phyloP scores from a whole-genome alignment of 106 monocot species.

The Phalaenopsis equestris region DNA sequence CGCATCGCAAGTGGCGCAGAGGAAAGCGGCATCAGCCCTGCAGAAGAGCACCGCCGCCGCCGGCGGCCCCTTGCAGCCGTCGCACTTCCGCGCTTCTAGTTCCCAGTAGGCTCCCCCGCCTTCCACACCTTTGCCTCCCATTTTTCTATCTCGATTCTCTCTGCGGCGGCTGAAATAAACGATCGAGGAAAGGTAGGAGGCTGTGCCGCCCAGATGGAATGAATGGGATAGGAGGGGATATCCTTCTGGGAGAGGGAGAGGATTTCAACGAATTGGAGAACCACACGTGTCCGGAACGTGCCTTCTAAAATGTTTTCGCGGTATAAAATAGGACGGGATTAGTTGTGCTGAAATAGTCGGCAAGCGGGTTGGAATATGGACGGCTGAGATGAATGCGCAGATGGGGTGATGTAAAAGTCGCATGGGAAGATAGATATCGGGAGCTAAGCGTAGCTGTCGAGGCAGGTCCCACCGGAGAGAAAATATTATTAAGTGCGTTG shows the following conservation, averaged over 20 bases:
- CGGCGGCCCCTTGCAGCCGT: slow-evolving; percentile 31
- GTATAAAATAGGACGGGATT: too few relatives aligned
- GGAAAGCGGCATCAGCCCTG: slow-evolving; percentile 41
- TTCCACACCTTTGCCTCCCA: background rate
- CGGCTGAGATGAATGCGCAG: too few relatives aligned
- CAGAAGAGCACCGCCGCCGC: slow-evolving; percentile 47
- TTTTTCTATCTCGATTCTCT: background rate
- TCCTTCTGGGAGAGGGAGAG: background rate
- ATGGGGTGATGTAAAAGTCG: too few relatives aligned
- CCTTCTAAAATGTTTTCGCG: too few relatives aligned
- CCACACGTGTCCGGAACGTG: background rate
- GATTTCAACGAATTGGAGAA: background rate
- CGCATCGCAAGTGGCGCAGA: slow-evolving; percentile 55
- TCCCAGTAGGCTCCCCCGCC: slow-evolving; percentile 23
- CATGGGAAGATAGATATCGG: too few relatives aligned
- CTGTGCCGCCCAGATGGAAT: background rate
- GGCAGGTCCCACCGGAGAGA: too few relatives aligned
- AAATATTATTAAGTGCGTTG: too few relatives aligned
- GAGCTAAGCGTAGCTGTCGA: too few relatives aligned
- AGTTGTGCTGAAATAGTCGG: too few relatives aligned
- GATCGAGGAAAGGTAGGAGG: background rate
- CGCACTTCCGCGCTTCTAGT: slow-evolving; percentile 35
- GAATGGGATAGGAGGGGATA: background rate
- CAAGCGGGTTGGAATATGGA: too few relatives aligned
- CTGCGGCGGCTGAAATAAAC: background rate